Percentiles rank a stretch among this genome's conserved stretches.
Evolutionary conservation across 1,284 basidiomycete species (phyloP).

Genomic region (Sporisorium exsertum): DNA sequence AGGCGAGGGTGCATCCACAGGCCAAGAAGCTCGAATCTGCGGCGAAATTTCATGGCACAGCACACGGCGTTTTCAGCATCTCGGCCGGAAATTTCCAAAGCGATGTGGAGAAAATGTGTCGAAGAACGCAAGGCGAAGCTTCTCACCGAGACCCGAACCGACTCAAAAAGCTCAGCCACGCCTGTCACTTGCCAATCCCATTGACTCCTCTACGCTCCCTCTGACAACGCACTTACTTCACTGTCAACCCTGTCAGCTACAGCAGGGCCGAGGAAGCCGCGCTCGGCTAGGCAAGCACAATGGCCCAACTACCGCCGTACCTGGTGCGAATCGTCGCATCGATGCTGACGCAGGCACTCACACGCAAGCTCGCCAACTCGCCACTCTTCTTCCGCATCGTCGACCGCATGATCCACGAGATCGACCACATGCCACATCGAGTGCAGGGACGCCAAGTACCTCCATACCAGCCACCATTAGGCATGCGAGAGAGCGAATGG

Average conservation of each 20-base stretch:
- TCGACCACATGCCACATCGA: slow-evolving; percentile 57
- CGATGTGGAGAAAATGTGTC: slow-evolving; percentile 21
- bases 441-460: slow-evolving; percentile 55
- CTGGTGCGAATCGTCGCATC: slow-evolving; percentile 54
- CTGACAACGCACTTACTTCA: not conserved
- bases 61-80: slow-evolving; percentile 1
- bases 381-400: slow-evolving; percentile 58
- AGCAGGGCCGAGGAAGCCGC: too few species aligned
- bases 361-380: slow-evolving; percentile 50
- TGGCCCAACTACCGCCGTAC: slow-evolving; percentile 58
- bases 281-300: not conserved
- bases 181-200: not conserved
- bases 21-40: not conserved
- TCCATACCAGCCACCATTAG: slow-evolving; percentile 51
- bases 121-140: slow-evolving; percentile 5
- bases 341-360: slow-evolving; percentile 53
- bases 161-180: slow-evolving; percentile 27
- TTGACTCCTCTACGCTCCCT: not conserved
- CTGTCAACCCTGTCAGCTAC: not conserved
- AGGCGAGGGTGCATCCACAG: slow-evolving; percentile 15
- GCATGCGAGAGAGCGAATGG: slow-evolving; percentile 55
- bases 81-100: slow-evolving; percentile 3
- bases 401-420: slow-evolving; percentile 60
- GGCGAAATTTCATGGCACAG: not conserved
- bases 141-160: slow-evolving; percentile 17